These are phyloP conservation scores for Aegilops longissima DNA, from an alignment of 176 grass and related monocot genomes.

Conservation along the genomic window DNA sequence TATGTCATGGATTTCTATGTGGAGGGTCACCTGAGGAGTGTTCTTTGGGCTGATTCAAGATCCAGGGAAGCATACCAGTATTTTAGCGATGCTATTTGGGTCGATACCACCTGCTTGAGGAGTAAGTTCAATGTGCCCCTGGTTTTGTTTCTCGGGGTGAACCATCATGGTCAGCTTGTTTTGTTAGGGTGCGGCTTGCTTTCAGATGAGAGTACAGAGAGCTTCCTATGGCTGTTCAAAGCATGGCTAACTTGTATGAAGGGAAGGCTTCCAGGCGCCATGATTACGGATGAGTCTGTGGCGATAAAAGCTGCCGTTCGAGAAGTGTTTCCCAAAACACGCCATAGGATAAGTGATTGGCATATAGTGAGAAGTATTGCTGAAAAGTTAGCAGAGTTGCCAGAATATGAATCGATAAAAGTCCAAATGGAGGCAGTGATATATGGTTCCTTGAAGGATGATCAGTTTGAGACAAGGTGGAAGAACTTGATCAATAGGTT, in stretches of 20 bases:
- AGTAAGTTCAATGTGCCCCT: slow-evolving; percentile 57
- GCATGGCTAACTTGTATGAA: slow-evolving; percentile 71
- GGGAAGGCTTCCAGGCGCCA: slow-evolving; percentile 44
- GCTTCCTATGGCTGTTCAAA: slow-evolving; percentile 69
- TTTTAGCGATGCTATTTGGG: slow-evolving; percentile 59
- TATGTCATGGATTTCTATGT: slow-evolving; percentile 75
- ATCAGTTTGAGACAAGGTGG: slow-evolving; percentile 73
- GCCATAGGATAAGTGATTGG: slow-evolving; percentile 62
- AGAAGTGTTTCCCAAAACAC: slow-evolving; percentile 52
- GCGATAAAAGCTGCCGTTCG: slow-evolving; percentile 54
- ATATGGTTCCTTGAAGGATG: slow-evolving; percentile 58
- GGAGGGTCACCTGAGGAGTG: slow-evolving; percentile 67
- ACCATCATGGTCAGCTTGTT: slow-evolving; percentile 70
- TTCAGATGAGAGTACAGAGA: slow-evolving; percentile 76
- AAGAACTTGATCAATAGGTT: slow-evolving; percentile 45
- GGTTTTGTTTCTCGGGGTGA: slow-evolving; percentile 61
- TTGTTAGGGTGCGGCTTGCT: slow-evolving; percentile 75
- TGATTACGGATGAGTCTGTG: slow-evolving; percentile 61
- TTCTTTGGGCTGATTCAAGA: slow-evolving; percentile 80
- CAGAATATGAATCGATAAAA: slow-evolving; percentile 49
- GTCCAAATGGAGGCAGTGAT: slow-evolving; percentile 39
- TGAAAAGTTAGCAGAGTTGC: slow-evolving; percentile 44
- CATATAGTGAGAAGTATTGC: slow-evolving; percentile 48
- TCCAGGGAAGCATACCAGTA: slow-evolving; percentile 61
- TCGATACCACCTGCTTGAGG: slow-evolving; percentile 66